Evolutionary conservation across 108 stramenopile genomes (phyloP), one percentile per base, ranked within the genome.

Genomic region (Asterionellopsis glacialis): DNA sequence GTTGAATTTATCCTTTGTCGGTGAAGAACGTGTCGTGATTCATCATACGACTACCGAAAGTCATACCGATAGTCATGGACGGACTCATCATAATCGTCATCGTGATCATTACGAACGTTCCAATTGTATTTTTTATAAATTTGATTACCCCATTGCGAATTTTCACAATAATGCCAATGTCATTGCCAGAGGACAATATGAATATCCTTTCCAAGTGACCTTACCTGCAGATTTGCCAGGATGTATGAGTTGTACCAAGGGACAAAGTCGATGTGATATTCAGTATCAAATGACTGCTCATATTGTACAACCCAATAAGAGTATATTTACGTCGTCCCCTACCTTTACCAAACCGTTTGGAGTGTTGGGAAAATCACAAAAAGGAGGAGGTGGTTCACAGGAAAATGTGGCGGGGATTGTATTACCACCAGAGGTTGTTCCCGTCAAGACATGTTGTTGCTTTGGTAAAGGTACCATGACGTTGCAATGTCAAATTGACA

Each of bases 171-270:
- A 33, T 2, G 33, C 2, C 2, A 7, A 13, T 1, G 25, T 27
- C 22, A 51, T 45, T 51, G 19, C 55, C 2, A 10, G 21, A n/a
- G 67, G 68, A 10, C 68, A 69, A 41, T 69, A 69, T 25, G 68
- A 69, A 44, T 62, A 62, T 55, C 61, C 61, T 21, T 69, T 69
- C 18, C 51, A 63, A 40, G 25, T 23, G 12, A 23, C n/a, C 0
- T 41, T 69, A 3, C 68, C 60, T 10, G 41, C 43, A 38, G 23
- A 62, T 28, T 33, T 69, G 21, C 68, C 68, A 21, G 22, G 33
- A 14, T 53, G 38, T 14, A 56, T 69, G 61, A 21, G 39, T 16
- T 58, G 57, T 45, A 4, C 5, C 3, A 1, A 11, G 38, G 49
- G 27, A 9, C 58, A 67, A 23, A 27, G 18, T 24, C n/a, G 25